Base-by-base conservation (phyloP, 2,329 filamentous ascomycete genomes). In the Ustilaginoidea virens region DNA sequence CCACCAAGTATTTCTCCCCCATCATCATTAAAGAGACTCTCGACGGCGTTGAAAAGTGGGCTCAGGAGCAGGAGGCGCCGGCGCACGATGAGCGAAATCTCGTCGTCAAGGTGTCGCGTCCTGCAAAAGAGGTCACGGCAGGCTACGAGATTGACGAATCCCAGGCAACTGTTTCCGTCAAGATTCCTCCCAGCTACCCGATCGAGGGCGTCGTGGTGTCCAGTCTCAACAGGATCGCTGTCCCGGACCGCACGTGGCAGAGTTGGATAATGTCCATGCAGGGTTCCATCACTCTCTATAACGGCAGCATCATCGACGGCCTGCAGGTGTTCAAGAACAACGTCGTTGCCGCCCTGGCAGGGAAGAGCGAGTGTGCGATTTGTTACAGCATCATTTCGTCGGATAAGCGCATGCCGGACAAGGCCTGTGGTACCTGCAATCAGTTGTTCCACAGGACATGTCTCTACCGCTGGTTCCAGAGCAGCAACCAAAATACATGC, bases 401-500 rank as follows among this genome's bases (percentile, higher is more conserved):
- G 6, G 86, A 94, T 51, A 81, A 81, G 61, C 79, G 80, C 52
- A 72, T 92, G 51, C 90, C 90, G 0, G 87, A 90, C 51, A 96
- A 96, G 64, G 66, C 72, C 31, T 98, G 90, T 52, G 64, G 69
- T 26, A 96, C 87, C 2, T 98, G 90, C 65, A 87, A 85, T 62
- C 87, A 98, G 54, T 60, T 80, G 30, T 98, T 96, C 61, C 90
- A 98, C 54, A 69, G 77, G 1, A 70, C 71, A 3, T 98, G 90
- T 56, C 55, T 98, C 55, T 93, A 83, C 60, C 86, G 87, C 56
- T 98, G 90, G 90, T 96, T 98, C 62, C 80, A 82, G 63, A 87
- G 69, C 43, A 93, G 85, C 49, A 92, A 82, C 52, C 77, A 82
- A 46, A 90, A 80, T 45, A 87, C 79, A 27, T 98, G 90, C 53